Evolutionary conservation across 345 rosid species (phyloP).

Genomic region (Limnanthes douglasii): DNA sequence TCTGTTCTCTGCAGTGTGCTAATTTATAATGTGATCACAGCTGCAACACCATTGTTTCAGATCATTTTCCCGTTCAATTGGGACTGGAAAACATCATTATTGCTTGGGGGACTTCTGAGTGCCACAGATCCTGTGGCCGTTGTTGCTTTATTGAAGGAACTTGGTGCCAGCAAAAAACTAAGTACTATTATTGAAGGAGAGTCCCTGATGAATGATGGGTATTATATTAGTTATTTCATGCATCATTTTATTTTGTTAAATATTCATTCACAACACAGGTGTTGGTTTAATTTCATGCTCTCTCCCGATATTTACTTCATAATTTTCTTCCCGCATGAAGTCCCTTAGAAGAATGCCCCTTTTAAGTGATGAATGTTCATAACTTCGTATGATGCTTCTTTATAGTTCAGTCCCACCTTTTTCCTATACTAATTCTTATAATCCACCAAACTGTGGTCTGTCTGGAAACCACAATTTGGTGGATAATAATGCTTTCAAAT

Average conservation of each 20-base stretch:
- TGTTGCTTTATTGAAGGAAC: slow-evolving; percentile 86
- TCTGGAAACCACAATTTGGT: no score
- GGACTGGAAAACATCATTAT: slow-evolving; percentile 86
- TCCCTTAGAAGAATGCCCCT: no score
- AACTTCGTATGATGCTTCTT: no score
- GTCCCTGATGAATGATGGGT: slow-evolving; percentile 99
- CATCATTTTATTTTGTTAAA: slow-evolving; percentile 2
- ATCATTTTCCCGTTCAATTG: slow-evolving; percentile 72
- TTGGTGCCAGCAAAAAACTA: slow-evolving; percentile 95
- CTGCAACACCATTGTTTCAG: slow-evolving; percentile 24
- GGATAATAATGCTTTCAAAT: no score
- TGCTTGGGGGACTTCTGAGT: slow-evolving; percentile 95
- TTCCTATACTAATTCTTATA: no score
- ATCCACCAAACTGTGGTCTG: no score
- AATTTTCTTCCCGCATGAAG: no score
- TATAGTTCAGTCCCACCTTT: no score
- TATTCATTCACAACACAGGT: no score
- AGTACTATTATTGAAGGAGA: slow-evolving; percentile 95
- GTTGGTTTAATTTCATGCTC: no score
- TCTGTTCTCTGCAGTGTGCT: background rate
- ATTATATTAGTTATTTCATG: slow-evolving; percentile 5
- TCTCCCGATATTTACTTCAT: slow-evolving; percentile 3
- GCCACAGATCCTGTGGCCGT: slow-evolving; percentile 99
- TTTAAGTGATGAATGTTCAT: no score
- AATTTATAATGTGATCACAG: slow-evolving; percentile 1